These are phyloP conservation scores for Cutaneotrichosporon sp. DNA, from an alignment of 1,284 basidiomycete genomes.

Conservation along the genomic window DNA sequence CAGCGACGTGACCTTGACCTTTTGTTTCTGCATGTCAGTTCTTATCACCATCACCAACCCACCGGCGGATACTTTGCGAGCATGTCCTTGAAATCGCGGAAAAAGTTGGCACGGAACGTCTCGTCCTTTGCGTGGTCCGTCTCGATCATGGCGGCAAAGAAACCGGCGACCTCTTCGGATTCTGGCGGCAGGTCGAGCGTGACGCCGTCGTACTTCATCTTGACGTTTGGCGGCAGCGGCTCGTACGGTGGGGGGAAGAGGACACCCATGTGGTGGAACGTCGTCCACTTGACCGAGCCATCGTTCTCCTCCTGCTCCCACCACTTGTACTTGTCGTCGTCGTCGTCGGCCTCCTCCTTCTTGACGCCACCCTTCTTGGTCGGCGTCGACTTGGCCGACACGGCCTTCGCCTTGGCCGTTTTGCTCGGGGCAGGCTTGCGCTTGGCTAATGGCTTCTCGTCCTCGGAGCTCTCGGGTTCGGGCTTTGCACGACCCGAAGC, in stretches of 20 bases:
- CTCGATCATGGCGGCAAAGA: conserved; percentile 89
- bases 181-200: conserved; percentile 72
- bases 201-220: conserved; percentile 93
- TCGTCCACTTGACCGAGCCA: conserved; percentile 79
- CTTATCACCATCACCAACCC: conserved; percentile 32
- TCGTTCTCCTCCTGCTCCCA: conserved; percentile 53
- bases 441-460: conserved; percentile 44
- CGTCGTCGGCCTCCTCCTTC: conserved; percentile 37
- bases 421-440: conserved; percentile 47
- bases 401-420: no score
- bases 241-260: conserved; percentile 94
- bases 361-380: conserved; percentile 48
- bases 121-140: conserved; percentile 87
- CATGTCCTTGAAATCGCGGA: conserved; percentile 77
- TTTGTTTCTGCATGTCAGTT: conserved; percentile 48
- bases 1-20: conserved; percentile 70
- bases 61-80: conserved; percentile 83
- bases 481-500: conserved; percentile 47
- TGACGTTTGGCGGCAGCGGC: conserved; percentile 73
- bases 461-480: conserved; percentile 53
- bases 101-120: conserved; percentile 93
- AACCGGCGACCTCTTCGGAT: conserved; percentile 94
- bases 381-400: conserved; percentile 45
- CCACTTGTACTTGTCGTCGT: conserved; percentile 59
- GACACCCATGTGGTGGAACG: conserved; percentile 88